Conservation (phyloP, 2,329 filamentous ascomycete species). For the Colletotrichum musae region DNA sequence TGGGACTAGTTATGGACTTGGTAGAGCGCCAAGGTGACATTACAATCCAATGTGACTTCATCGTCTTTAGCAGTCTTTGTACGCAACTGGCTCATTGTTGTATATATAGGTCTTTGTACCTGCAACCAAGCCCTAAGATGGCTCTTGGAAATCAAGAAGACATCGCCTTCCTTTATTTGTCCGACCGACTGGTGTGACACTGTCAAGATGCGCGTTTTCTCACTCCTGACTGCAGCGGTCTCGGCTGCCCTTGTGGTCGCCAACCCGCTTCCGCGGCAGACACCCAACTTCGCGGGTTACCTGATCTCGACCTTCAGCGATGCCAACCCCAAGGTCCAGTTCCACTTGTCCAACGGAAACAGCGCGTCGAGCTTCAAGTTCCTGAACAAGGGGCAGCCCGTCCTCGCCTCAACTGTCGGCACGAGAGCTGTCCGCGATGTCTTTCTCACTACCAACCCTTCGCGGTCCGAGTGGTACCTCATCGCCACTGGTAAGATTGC, state of each 20-base stretch:
- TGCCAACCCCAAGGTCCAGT: conserved; percentile 50
- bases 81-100: not conserved
- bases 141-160: not conserved
- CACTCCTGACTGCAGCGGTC: not conserved
- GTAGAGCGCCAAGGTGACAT: too few relatives aligned
- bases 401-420: conserved; percentile 52
- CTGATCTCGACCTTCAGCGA: conserved; percentile 55
- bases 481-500: conserved; percentile 51
- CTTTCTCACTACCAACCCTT: conserved; percentile 51
- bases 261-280: conserved; percentile 20
- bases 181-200: not conserved
- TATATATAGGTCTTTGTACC: not conserved
- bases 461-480: conserved; percentile 52
- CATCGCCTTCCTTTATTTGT: not conserved
- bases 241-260: conserved; percentile 11
- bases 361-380: conserved; percentile 50
- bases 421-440: conserved; percentile 53
- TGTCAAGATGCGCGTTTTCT: conserved; percentile 21
- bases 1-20: not conserved
- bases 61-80: not conserved
- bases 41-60: not conserved
- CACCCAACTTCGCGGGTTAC: conserved; percentile 50
- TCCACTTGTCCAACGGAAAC: conserved; percentile 51
- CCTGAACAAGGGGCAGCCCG: conserved; percentile 50
- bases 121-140: not conserved